Evolutionary conservation across 805 yeast species (phyloP).

Genomic region (Pichia thaimueangensis): DNA sequence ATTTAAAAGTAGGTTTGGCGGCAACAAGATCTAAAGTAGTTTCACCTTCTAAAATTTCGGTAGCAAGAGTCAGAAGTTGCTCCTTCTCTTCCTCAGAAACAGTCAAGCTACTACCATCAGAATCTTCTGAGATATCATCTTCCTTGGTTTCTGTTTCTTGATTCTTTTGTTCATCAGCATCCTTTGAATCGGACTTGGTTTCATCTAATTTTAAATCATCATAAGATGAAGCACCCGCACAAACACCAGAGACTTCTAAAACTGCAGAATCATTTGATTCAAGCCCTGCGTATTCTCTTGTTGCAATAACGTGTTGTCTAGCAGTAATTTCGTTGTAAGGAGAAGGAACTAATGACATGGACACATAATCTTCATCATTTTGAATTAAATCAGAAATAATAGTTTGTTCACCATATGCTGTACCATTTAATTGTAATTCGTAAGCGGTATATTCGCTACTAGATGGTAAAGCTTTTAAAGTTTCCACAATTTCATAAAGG

Average conservation of each 20-base stretch:
- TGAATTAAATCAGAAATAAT: conserved; percentile 26
- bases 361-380: conserved; percentile 28
- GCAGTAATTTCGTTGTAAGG: conserved; percentile 58
- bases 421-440: conserved; percentile 35
- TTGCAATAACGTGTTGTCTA: conserved; percentile 53
- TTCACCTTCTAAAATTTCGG: conserved; percentile 13
- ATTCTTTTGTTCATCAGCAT: conserved; percentile 12
- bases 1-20: conserved; percentile 26
- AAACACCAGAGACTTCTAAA: conserved; percentile 29
- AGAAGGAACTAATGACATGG: conserved; percentile 42
- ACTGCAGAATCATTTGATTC: conserved; percentile 41
- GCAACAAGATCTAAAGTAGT: conserved; percentile 23
- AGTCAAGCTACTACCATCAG: conserved; percentile 18
- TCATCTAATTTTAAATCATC: conserved; percentile 34
- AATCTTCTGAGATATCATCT: conserved; percentile 10
- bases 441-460: conserved; percentile 60
- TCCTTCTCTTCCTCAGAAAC: conserved; percentile 30
- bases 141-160: conserved; percentile 3
- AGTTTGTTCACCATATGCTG: conserved; percentile 25
- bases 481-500: conserved; percentile 50
- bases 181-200: conserved; percentile 17
- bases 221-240: conserved; percentile 49
- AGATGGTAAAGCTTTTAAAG: conserved; percentile 49
- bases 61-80: conserved; percentile 16
- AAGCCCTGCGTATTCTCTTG: conserved; percentile 56